Base-by-base conservation (phyloP, 176 grass and related monocot species). In the Bolboschoenus planiculmis region DNA sequence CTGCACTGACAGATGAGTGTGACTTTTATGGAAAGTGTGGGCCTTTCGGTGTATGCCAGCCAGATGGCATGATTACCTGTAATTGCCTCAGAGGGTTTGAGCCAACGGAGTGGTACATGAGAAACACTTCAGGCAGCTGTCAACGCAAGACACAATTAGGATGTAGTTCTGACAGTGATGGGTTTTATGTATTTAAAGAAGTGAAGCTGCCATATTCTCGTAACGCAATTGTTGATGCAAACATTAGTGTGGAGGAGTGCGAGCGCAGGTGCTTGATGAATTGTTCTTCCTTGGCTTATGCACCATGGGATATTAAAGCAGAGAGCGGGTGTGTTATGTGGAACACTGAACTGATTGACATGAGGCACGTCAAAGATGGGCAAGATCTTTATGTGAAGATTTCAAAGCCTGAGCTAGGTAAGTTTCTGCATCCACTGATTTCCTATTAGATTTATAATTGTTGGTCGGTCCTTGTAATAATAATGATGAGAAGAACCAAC, bases 131-230 rank as follows among this genome's bases (percentile, higher is more conserved):
- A 29, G 79, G 85, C 34, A 88, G 90, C 1, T 92, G 90, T 61
- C 40, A 39, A 42, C 54, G 55, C 1, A 43, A 7, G 26, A 42
- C 15, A 39, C 56, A 55, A 59, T 26, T 85, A 0, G 74, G 14
- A 0, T 77, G 37, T 72, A 67, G 30, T 33, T 23, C 21, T 13
- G 40, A 3, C 2, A 70, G 9, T 0, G 88, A 91, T 75, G 92
- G 87, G n/a, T 94, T 94, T 81, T 79, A 82, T 66, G 1, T 1
- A 9, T 35, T 91, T 1, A 81, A 78, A 61, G 78, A 57, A 7
- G 85, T 85, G 53, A 91, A 94, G 76, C 83, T 94, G 20, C 87
- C 87, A n/a, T 87, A 91, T 56, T 89, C 90, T 37, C 57, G 71
- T 54, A 7, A 35, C 58, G 55, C 84, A 48, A 61, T 47, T 51